Percentiles rank a stretch among this genome's conserved stretches.
phyloP scores from a whole-genome alignment of 208 protist genomes.

The Crithidia sp. region DNA sequence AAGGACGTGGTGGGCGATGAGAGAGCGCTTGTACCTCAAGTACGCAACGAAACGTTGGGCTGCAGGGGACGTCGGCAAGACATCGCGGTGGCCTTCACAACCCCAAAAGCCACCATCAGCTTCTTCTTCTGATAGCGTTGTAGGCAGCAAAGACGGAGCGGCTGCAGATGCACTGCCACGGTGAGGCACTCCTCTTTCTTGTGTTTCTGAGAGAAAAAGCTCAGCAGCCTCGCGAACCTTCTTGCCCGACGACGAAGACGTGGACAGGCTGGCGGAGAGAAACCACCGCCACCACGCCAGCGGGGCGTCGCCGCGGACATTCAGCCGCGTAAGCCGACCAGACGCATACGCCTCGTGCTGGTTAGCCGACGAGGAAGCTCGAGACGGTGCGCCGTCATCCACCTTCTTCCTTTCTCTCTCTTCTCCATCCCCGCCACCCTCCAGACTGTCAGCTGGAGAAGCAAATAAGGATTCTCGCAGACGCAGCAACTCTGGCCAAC shows the following conservation, averaged over 20 bases:
- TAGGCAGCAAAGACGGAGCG: too few species aligned
- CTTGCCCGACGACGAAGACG: too few species aligned
- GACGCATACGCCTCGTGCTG: background rate
- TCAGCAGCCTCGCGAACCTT: too few species aligned
- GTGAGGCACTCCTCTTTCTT: too few species aligned
- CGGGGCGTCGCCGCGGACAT: constrained; percentile 35
- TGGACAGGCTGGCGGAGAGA: background rate
- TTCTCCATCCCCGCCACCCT: too few species aligned
- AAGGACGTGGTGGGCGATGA: constrained; percentile 10
- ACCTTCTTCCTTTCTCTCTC: too few species aligned
- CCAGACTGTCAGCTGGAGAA: background rate
- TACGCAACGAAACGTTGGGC: constrained; percentile 1
- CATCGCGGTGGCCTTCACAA: constrained; percentile 8
- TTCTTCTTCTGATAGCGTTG: too few species aligned
- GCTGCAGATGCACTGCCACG: too few species aligned
- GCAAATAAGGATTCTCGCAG: constrained; percentile 24
- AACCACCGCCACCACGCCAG: constrained; percentile 35
- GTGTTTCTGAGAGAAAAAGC: too few species aligned
- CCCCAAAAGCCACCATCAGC: background rate
- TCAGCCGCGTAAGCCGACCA: constrained; percentile 1
- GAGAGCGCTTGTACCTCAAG: background rate
- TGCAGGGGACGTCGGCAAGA: background rate
- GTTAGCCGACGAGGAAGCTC: too few species aligned
- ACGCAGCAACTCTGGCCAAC: constrained; percentile 27
- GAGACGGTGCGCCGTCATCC: background rate